These are phyloP conservation scores for Colletotrichum agaves DNA, from an alignment of 2,329 filamentous ascomycete genomes.

Conservation along the genomic window DNA sequence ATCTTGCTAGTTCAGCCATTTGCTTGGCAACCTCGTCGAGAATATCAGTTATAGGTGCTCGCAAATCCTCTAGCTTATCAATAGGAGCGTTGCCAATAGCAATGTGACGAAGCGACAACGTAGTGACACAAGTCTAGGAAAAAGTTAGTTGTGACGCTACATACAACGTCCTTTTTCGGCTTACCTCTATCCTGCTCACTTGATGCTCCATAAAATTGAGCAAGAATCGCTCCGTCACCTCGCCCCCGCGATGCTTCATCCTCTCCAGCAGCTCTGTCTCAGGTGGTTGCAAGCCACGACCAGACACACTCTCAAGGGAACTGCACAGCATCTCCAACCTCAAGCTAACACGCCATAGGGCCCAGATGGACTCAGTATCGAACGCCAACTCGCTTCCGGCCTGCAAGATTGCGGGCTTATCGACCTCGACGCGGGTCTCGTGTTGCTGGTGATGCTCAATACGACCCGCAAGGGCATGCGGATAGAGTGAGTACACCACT, in stretches of 20 bases:
- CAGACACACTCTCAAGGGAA: conserved; percentile 77
- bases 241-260: conserved; percentile 74
- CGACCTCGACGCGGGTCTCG: conserved; percentile 53
- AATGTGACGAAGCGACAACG: conserved; percentile 82
- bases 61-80: conserved; percentile 74
- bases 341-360: conserved; percentile 87
- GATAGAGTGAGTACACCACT: conserved; percentile 94
- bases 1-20: conserved; percentile 71
- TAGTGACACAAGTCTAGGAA: conserved; percentile 80
- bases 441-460: conserved; percentile 73
- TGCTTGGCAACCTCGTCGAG: conserved; percentile 70
- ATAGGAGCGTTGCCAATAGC: conserved; percentile 74
- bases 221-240: conserved; percentile 89
- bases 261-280: conserved; percentile 85
- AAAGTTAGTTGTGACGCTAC: conserved; percentile 40
- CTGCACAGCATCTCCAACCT: conserved; percentile 94
- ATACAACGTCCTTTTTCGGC: conserved; percentile 44
- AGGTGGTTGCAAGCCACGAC: conserved; percentile 75
- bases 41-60: conserved; percentile 80
- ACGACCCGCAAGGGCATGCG: conserved; percentile 85
- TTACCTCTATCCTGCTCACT: conserved; percentile 93
- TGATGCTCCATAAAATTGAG: conserved; percentile 94
- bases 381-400: conserved; percentile 76
- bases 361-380: conserved; percentile 88
- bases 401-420: conserved; percentile 70